Evolutionary conservation across 1,284 basidiomycete species (phyloP).

Genomic region (Cryptococcus amylolentus): DNA sequence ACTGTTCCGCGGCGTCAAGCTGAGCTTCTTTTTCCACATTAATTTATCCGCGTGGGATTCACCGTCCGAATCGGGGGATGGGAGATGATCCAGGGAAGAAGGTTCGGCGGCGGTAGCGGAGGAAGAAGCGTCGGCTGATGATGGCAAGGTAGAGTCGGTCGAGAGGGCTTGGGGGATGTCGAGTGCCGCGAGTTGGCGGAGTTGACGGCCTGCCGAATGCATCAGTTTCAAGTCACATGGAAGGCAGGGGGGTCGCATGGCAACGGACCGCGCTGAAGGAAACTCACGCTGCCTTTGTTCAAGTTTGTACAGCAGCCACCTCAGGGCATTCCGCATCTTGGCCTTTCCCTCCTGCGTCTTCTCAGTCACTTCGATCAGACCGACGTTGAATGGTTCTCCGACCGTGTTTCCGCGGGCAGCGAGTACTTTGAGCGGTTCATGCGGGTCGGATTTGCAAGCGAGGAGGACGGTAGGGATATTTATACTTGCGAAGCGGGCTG

Average conservation of each 20-base stretch:
- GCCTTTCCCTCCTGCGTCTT: slow-evolving; percentile 40
- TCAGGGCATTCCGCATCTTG: slow-evolving; percentile 47
- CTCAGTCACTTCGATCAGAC: slow-evolving; percentile 46
- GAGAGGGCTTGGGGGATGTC: neutral
- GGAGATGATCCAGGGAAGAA: slow-evolving; percentile 6
- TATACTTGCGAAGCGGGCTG: slow-evolving; percentile 12
- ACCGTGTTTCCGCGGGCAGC: slow-evolving; percentile 43
- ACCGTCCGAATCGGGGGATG: slow-evolving; percentile 19
- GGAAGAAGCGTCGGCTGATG: neutral
- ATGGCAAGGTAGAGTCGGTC: neutral
- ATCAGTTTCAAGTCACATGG: neutral
- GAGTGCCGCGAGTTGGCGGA: neutral
- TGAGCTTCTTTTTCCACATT: slow-evolving; percentile 18
- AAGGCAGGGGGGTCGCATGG: neutral
- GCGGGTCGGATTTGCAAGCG: slow-evolving; percentile 48
- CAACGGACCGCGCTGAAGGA: neutral
- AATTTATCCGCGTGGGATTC: slow-evolving; percentile 19
- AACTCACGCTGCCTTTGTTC: slow-evolving; percentile 42
- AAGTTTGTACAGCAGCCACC: slow-evolving; percentile 45
- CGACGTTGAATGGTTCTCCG: slow-evolving; percentile 46
- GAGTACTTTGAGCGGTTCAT: slow-evolving; percentile 24
- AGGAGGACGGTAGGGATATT: slow-evolving; percentile 42
- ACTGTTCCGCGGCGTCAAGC: neutral
- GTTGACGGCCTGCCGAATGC: neutral
- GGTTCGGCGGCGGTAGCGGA: slow-evolving; percentile 2